These are phyloP conservation scores for Aureobasidium pullulans DNA, from an alignment of 2,329 filamentous ascomycete species.

Conservation along the genomic window DNA sequence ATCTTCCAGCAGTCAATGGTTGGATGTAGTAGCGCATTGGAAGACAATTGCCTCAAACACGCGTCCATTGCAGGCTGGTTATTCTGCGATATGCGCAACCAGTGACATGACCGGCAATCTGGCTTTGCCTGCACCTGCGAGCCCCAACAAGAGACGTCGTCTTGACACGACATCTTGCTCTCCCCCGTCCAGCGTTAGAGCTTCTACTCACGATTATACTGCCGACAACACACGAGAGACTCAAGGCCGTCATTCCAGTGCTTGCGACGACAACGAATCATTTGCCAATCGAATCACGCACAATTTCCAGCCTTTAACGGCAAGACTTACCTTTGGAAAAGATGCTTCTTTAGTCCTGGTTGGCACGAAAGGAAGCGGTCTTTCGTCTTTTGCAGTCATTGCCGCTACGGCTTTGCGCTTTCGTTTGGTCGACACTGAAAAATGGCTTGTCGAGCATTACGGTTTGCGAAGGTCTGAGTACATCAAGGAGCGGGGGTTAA, in stretches of 20 bases:
- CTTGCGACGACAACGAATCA: neutral
- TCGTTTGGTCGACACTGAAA: constrained; percentile 62
- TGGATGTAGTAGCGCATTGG: too few relatives aligned
- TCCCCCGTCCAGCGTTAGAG: neutral
- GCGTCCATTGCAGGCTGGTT: too few relatives aligned
- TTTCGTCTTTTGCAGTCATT: constrained; percentile 69
- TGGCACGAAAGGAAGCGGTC: constrained; percentile 66
- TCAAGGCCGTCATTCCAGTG: neutral
- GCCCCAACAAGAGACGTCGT: neutral
- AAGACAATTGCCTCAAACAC: too few relatives aligned
- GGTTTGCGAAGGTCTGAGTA: constrained; percentile 56
- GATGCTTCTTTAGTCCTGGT: constrained; percentile 64
- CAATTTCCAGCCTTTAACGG: neutral
- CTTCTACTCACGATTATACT: neutral
- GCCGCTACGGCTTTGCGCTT: constrained; percentile 63
- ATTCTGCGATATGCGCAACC: too few relatives aligned
- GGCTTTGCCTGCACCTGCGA: neutral
- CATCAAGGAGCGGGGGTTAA: constrained; percentile 54
- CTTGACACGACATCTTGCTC: neutral
- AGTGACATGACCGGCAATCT: neutral
- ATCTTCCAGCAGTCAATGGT: too few relatives aligned
- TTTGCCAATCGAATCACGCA: too few relatives aligned
- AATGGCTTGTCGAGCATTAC: constrained; percentile 57
- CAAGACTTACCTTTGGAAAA: constrained; percentile 37
- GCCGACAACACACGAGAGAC: neutral